Evolutionary conservation across 2,329 filamentous ascomycete genomes (phyloP).

Genomic region (Exophiala oligosperma): DNA sequence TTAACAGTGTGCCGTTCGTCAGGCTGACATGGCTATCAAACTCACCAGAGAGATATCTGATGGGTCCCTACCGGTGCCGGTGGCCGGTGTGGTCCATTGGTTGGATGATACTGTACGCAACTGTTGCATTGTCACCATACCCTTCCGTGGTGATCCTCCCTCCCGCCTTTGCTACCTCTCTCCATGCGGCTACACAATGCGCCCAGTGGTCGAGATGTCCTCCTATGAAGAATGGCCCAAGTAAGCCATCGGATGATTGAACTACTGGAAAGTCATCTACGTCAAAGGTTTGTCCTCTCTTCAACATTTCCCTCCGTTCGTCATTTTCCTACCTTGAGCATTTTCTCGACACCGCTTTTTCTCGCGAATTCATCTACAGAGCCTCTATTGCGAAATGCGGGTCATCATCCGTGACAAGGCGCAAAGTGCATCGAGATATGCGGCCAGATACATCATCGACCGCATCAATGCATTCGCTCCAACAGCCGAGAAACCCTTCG

Average conservation of each 20-base stretch:
- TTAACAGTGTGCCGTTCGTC: background rate
- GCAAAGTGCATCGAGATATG: constrained; percentile 68
- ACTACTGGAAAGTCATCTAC: constrained; percentile 15
- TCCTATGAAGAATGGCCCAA: constrained; percentile 13
- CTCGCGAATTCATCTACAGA: background rate
- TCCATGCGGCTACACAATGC: background rate
- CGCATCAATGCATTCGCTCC: constrained; percentile 77
- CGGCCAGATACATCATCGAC: constrained; percentile 78
- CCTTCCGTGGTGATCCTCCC: background rate
- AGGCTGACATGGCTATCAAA: background rate
- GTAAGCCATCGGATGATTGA: constrained; percentile 12
- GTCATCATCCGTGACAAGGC: constrained; percentile 79
- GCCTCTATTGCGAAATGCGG: constrained; percentile 57
- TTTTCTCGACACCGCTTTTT: background rate
- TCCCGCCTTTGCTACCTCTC: background rate
- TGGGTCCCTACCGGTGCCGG: background rate
- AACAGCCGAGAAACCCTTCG: constrained; percentile 71
- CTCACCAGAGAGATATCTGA: background rate
- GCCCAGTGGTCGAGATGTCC: constrained; percentile 9
- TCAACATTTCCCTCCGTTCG: background rate
- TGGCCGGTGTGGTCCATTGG: constrained; percentile 6
- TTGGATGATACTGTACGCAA: constrained; percentile 20
- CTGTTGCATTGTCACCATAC: constrained; percentile 17
- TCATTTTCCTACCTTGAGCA: background rate
- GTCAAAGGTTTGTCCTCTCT: constrained; percentile 21